Percentiles rank a stretch among this genome's conserved stretches.
Evolutionary conservation across 2,329 filamentous ascomycete species (phyloP).

Genomic region (Ascochyta pisi): DNA sequence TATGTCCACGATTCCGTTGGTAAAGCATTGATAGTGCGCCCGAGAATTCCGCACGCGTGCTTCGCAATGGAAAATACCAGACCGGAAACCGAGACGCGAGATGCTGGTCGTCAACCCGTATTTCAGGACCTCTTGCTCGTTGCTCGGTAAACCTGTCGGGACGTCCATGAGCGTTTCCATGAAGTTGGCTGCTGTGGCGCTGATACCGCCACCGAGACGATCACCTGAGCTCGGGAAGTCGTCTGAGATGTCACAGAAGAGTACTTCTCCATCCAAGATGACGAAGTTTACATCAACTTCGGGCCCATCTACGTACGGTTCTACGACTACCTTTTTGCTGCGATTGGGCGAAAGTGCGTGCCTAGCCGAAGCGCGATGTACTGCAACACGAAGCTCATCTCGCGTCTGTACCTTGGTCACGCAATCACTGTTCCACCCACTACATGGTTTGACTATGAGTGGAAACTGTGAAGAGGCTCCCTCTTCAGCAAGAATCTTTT

Average conservation of each 20-base stretch:
- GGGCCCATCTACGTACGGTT: conserved; percentile 20
- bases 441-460: conserved; percentile 50
- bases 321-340: conserved; percentile 34
- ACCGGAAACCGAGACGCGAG: no score
- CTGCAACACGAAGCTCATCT: conserved; percentile 28
- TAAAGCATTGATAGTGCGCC: no score
- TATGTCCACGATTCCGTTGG: no score
- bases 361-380: conserved; percentile 4
- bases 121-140: no score
- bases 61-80: no score
- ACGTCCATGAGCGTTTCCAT: conserved; percentile 3
- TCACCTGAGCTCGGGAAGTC: conserved; percentile 13
- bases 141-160: conserved; percentile 7
- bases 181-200: conserved; percentile 1
- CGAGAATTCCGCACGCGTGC: no score
- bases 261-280: conserved; percentile 13
- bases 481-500: conserved; percentile 23
- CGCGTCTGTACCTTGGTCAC: conserved; percentile 41
- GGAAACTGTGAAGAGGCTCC: conserved; percentile 5
- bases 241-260: conserved; percentile 17
- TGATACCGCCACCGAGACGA: background rate
- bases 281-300: conserved; percentile 21
- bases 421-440: conserved; percentile 31
- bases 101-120: no score
- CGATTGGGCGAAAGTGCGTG: background rate